Evolutionary conservation across 345 rosid species (phyloP), one percentile per base, ranked within the genome.

Genomic region (Euclidium syriacum): DNA sequence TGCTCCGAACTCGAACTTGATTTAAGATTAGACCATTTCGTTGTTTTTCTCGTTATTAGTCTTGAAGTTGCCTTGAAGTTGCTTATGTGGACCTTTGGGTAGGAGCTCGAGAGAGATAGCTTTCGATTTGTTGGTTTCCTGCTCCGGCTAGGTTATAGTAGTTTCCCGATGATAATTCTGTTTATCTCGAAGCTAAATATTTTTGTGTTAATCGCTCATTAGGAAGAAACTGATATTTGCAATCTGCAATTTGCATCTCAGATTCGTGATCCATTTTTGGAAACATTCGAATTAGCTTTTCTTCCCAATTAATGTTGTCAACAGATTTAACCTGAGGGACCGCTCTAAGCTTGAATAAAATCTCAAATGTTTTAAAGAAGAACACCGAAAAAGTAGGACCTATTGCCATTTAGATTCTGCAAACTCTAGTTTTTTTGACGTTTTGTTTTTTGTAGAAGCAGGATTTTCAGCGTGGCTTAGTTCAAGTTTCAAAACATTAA

Each of bases 261-360:
- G 60, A 29, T 32, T 23, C 66, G 10, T 51, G n/a, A 33, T 60
- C 54, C 7, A 3, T 33, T 60, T 42, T 43, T 43, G 48, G 67
- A 34, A 69, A 69, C 2, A 2, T 43, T 33, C 1, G 6, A 36
- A 14, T 66, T 19, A 4, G 26, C 38, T 1, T 49, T 8, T 36
- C 19, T 57, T 57, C 57, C 2, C 14, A 2, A 34, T 25, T 48
- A 7, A 60, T 6, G 0, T 23, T 20, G n/a, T 23, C 17, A 15
- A n/a, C n/a, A n/a, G n/a, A n/a, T n/a, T n/a, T n/a, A n/a, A n/a
- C n/a, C 1, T 8, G n/a, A 14, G 15, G 3, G 35, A 53, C 48
- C 2, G 25, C 6, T 16, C 3, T 5, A 25, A 16, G 63, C 63
- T 58, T 30, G 27, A 43, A 16, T 30, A 17, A 16, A 3, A 3